Evolutionary conservation across 441 rosid genomes (phyloP).

Genomic region (Eutrema salsugineum): DNA sequence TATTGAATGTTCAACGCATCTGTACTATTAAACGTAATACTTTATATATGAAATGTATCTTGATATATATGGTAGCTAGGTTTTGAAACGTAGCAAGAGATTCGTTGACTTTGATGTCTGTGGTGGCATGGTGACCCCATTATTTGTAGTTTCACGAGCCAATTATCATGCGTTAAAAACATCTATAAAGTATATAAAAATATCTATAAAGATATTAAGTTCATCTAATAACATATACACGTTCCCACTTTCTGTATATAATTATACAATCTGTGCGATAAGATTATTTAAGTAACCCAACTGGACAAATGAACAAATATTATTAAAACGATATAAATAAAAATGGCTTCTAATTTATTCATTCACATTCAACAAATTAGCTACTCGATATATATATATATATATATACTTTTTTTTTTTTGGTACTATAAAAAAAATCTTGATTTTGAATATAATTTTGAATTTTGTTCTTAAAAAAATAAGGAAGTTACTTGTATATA

Average conservation of each 20-base stretch:
- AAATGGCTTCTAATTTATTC: neutral
- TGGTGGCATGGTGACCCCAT: neutral
- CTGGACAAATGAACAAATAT: neutral
- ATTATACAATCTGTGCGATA: neutral
- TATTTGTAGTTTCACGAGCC: conserved; percentile 9
- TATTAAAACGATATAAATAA: neutral
- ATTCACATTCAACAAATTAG: neutral
- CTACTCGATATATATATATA: no score
- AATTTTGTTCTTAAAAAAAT: no score
- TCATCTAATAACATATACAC: conserved; percentile 9
- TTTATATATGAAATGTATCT: neutral
- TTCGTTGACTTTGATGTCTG: neutral
- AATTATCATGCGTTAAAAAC: neutral
- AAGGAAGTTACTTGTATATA: no score
- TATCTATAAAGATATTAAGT: neutral
- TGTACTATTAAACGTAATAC: neutral
- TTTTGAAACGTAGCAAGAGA: conserved; percentile 12
- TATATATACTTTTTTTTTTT: neutral
- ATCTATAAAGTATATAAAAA: neutral
- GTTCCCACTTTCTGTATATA: neutral
- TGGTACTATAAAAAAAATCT: neutral
- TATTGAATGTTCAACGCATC: conserved; percentile 15
- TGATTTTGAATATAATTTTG: neutral
- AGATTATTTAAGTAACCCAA: neutral
- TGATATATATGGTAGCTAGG: conserved; percentile 23